Evolutionary conservation across 345 rosid genomes (phyloP).

Genomic region (Eucalyptus polybractea): DNA sequence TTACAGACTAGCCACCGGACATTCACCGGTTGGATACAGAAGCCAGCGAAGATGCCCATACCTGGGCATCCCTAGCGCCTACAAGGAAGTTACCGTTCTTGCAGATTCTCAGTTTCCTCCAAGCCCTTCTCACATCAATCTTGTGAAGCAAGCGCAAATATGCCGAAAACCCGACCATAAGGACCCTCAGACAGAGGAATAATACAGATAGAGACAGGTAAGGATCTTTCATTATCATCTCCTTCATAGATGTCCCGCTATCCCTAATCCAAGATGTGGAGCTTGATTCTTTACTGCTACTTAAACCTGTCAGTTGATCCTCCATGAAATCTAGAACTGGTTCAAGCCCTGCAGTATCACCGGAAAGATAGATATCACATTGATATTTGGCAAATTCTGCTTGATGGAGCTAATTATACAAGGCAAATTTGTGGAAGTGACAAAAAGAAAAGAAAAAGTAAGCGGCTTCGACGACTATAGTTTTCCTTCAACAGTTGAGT

Average conservation of each 20-base stretch:
- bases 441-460: background rate
- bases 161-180: conserved; percentile 26
- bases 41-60: conserved; percentile 74
- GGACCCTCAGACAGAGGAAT: conserved; percentile 41
- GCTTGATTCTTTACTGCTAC: background rate
- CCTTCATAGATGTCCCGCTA: conserved; percentile 13
- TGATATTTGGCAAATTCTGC: background rate
- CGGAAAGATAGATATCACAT: background rate
- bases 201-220: conserved; percentile 40
- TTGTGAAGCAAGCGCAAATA: conserved; percentile 44
- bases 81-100: conserved; percentile 66
- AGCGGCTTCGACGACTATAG: background rate
- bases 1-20: conserved; percentile 33
- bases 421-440: background rate
- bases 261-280: conserved; percentile 8
- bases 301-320: conserved; percentile 1
- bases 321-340: conserved; percentile 37
- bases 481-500: background rate
- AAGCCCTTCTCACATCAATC: conserved; percentile 74
- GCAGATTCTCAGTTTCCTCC: conserved; percentile 54
- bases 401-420: background rate
- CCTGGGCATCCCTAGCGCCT: conserved; percentile 66
- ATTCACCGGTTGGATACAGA: conserved; percentile 63
- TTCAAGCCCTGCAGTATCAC: conserved; percentile 35
- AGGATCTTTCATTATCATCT: conserved; percentile 41